Conservation (phyloP, 2,329 filamentous ascomycete genomes). For the Epichloe sylvatica region DNA sequence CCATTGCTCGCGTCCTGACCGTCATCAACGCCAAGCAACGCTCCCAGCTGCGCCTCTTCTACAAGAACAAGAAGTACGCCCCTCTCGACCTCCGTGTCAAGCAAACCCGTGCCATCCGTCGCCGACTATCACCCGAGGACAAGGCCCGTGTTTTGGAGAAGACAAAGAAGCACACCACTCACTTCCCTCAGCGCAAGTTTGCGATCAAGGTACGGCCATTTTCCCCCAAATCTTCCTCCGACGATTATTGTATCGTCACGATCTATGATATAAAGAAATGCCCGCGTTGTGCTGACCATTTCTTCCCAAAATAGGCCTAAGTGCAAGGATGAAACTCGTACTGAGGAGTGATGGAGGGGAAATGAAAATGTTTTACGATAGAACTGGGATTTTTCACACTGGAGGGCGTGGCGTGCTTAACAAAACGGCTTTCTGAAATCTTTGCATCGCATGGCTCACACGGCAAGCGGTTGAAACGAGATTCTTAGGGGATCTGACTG, state of each 20-base stretch:
- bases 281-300: not conserved
- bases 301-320: conserved; percentile 5
- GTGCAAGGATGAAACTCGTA: conserved; percentile 1
- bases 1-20: conserved; percentile 95
- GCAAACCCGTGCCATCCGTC: conserved; percentile 95
- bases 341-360: conserved; percentile 4
- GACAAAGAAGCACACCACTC: conserved; percentile 86
- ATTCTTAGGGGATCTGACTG: conserved; percentile 20
- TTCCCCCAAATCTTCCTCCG: not conserved
- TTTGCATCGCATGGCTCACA: conserved; percentile 25
- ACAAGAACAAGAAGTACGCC: conserved; percentile 99
- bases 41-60: conserved; percentile 94
- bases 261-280: not conserved
- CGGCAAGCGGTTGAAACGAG: conserved; percentile 11
- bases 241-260: too few relatives aligned
- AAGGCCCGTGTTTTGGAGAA: conserved; percentile 73
- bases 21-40: conserved; percentile 99
- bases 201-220: conserved; percentile 72
- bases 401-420: conserved; percentile 24
- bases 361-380: conserved; percentile 3
- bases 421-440: conserved; percentile 14
- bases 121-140: conserved; percentile 87
- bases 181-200: conserved; percentile 98
- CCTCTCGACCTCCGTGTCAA: conserved; percentile 97
- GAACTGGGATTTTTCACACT: conserved; percentile 7